phyloP scores from a whole-genome alignment of 148 eudicot species.

The Arbutus unedo region DNA sequence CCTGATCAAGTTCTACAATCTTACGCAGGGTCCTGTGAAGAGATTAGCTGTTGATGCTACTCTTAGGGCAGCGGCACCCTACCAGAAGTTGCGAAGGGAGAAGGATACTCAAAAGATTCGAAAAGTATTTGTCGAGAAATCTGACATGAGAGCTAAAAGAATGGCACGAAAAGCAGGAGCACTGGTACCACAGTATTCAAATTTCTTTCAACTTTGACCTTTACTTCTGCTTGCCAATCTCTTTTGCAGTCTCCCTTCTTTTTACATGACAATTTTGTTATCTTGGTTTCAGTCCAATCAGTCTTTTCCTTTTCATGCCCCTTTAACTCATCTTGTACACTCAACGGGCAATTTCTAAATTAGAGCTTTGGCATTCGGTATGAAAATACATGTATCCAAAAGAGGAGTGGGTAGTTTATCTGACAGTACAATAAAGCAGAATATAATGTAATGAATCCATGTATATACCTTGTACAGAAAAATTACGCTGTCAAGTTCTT shows the following conservation, averaged over 20 bases:
- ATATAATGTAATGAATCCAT: neutral
- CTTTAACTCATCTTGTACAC: neutral
- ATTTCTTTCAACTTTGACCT: neutral
- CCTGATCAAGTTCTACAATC: slow-evolving; percentile 9
- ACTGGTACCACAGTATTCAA: slow-evolving; percentile 46
- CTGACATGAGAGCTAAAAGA: slow-evolving; percentile 96
- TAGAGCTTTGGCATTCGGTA: neutral
- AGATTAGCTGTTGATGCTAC: slow-evolving; percentile 99
- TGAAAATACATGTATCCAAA: neutral
- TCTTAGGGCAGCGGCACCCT: slow-evolving; percentile 99
- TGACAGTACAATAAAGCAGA: neutral
- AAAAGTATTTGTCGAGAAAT: slow-evolving; percentile 92
- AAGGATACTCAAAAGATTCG: slow-evolving; percentile 58
- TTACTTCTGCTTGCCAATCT: slow-evolving; percentile 1
- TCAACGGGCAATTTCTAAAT: neutral
- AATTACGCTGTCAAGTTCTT: neutral
- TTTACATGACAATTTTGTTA: neutral
- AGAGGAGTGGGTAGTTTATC: neutral
- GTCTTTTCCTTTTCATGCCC: neutral
- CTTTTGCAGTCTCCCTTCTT: neutral
- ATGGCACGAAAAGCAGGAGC: slow-evolving; percentile 99
- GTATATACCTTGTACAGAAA: neutral
- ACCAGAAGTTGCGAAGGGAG: slow-evolving; percentile 88
- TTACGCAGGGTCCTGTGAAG: slow-evolving; percentile 83
- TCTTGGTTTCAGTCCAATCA: neutral